Conservation (phyloP, 116 monocot genomes). For the Dioscorea cayenensis region DNA sequence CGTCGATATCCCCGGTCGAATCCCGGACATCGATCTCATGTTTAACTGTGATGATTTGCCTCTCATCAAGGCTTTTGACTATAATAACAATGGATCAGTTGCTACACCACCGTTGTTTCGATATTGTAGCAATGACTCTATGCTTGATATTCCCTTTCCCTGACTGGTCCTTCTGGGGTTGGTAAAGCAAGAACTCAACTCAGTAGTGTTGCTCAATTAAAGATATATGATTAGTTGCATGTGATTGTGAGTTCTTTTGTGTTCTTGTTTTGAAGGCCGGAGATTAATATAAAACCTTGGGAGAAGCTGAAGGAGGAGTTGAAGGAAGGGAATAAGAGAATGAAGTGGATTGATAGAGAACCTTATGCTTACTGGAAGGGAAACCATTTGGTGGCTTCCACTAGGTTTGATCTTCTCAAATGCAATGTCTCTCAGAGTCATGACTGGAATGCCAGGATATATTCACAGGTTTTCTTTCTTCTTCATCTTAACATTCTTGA, state of each 20-base stretch:
- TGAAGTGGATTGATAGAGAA: constrained; percentile 36
- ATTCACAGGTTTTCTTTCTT: constrained; percentile 28
- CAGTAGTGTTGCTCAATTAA: not conserved
- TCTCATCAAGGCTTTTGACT: constrained; percentile 14
- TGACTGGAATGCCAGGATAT: constrained; percentile 60
- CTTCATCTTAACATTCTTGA: not conserved
- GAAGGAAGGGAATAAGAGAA: constrained; percentile 29
- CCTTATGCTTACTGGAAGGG: constrained; percentile 79
- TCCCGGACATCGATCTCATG: constrained; percentile 63
- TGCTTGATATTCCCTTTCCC: constrained; percentile 63
- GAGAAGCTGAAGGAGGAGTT: constrained; percentile 29
- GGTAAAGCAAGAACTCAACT: constrained; percentile 26
- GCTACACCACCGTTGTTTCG: constrained; percentile 43
- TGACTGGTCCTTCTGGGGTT: constrained; percentile 84
- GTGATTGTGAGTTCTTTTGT: not conserved
- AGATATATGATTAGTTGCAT: no score
- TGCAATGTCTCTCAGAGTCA: constrained; percentile 36
- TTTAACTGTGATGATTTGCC: constrained; percentile 59
- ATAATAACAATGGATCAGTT: not conserved
- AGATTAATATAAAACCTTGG: constrained; percentile 73
- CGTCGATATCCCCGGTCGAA: constrained; percentile 37
- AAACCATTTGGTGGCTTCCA: constrained; percentile 35
- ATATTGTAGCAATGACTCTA: constrained; percentile 40
- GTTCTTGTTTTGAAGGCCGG: constrained; percentile 27
- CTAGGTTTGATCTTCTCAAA: constrained; percentile 36